These are phyloP conservation scores for Nemania diffusa DNA, from an alignment of 2,329 filamentous ascomycete genomes.

Conservation along the genomic window DNA sequence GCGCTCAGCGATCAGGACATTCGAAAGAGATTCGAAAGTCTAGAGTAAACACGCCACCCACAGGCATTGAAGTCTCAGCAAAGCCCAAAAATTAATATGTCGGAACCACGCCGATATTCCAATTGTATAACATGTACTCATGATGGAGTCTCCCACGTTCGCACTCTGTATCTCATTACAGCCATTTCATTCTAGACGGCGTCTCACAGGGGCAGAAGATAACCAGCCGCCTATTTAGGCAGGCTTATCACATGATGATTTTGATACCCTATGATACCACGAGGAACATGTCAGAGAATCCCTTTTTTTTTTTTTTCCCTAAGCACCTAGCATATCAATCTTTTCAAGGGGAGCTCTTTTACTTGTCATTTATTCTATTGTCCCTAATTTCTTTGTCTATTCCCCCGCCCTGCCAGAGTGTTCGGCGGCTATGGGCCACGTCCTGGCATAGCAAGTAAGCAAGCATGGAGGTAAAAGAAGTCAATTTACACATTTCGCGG, in stretches of 20 bases:
- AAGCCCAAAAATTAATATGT: neutral
- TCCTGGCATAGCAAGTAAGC: slow-evolving; percentile 26
- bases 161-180: slow-evolving; percentile 39
- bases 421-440: slow-evolving; percentile 8
- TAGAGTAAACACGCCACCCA: slow-evolving; percentile 53
- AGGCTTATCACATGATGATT: slow-evolving; percentile 36
- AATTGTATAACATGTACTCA: slow-evolving; percentile 43
- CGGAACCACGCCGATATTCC: slow-evolving; percentile 25
- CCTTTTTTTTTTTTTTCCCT: slow-evolving; percentile 23
- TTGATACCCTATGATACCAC: slow-evolving; percentile 45
- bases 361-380: slow-evolving; percentile 25
- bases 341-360: slow-evolving; percentile 15
- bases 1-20: slow-evolving; percentile 82
- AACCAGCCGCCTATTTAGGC: slow-evolving; percentile 35
- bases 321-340: slow-evolving; percentile 29
- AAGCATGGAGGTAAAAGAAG: slow-evolving; percentile 30
- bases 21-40: slow-evolving; percentile 60
- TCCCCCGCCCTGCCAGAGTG: neutral
- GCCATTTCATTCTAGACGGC: slow-evolving; percentile 40
- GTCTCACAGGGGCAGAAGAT: slow-evolving; percentile 36
- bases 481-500: slow-evolving; percentile 31
- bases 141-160: slow-evolving; percentile 24
- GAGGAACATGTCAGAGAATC: slow-evolving; percentile 32
- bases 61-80: neutral
- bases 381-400: slow-evolving; percentile 32